Percentiles rank a stretch among this genome's conserved stretches.
phyloP scores from a whole-genome alignment of 768 basidiomycete species.

The Gymnopilus dilepis region DNA sequence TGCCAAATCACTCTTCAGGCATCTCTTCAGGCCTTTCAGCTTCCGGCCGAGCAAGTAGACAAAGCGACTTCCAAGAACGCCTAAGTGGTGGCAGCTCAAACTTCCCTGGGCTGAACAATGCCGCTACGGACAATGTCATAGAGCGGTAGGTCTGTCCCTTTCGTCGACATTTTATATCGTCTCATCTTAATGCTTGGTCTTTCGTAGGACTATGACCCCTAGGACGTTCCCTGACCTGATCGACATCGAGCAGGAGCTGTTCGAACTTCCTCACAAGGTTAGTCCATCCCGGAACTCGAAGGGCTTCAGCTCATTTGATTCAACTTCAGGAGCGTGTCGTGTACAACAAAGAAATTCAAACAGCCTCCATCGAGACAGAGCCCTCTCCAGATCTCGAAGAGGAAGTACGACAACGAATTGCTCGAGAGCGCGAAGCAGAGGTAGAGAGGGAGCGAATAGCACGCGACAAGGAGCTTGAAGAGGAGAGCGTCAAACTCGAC shows the following conservation, averaged over 20 bases:
- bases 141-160: constrained; percentile 57
- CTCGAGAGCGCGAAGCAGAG: constrained; percentile 73
- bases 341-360: constrained; percentile 88
- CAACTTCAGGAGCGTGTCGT: constrained; percentile 69
- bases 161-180: neutral
- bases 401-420: constrained; percentile 73
- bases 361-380: constrained; percentile 66
- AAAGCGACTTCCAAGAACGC: constrained; percentile 62
- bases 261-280: constrained; percentile 88
- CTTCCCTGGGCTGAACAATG: constrained; percentile 52
- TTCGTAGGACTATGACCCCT: constrained; percentile 61
- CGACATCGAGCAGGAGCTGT: constrained; percentile 88
- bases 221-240: constrained; percentile 79
- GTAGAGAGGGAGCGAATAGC: constrained; percentile 54
- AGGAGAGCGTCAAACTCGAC: constrained; percentile 83
- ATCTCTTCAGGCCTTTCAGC: constrained; percentile 37
- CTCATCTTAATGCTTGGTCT: constrained; percentile 9
- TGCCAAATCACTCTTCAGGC: constrained; percentile 39
- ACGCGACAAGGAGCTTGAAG: constrained; percentile 79
- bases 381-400: constrained; percentile 61
- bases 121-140: constrained; percentile 69
- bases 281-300: constrained; percentile 18
- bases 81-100: constrained; percentile 42
- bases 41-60: constrained; percentile 72
- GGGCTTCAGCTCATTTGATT: constrained; percentile 10